These are phyloP conservation scores for Gyrodon lividus DNA, from an alignment of 768 basidiomycete species.

Conservation along the genomic window DNA sequence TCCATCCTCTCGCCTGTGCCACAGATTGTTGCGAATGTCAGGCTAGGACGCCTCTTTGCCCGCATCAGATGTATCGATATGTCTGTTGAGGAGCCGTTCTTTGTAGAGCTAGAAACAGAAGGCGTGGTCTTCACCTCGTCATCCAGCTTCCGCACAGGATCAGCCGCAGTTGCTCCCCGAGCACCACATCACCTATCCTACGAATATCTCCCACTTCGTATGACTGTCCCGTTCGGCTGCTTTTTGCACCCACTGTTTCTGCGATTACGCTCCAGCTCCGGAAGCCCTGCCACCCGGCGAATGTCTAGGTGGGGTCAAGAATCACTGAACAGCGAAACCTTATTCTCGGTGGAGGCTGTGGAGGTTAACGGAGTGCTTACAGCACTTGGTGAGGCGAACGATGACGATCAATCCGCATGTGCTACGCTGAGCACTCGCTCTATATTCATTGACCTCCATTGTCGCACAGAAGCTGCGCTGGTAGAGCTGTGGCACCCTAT, in stretches of 20 bases:
- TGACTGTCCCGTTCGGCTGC: constrained; percentile 42
- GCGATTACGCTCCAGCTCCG: constrained; percentile 43
- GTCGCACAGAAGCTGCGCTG: constrained; percentile 56
- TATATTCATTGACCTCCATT: constrained; percentile 43
- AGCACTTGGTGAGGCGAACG: constrained; percentile 50
- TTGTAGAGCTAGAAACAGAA: constrained; percentile 55
- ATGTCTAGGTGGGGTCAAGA: constrained; percentile 35
- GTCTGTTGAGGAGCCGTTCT: constrained; percentile 42
- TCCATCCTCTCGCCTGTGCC: constrained; percentile 44
- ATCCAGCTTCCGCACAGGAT: constrained; percentile 40
- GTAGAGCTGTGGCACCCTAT: constrained; percentile 67
- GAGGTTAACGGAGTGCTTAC: constrained; percentile 46
- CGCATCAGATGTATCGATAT: constrained; percentile 50
- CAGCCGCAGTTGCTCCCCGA: constrained; percentile 12
- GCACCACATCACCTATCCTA: constrained; percentile 20
- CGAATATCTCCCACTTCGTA: constrained; percentile 44
- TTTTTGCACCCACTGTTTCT: constrained; percentile 53
- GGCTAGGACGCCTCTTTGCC: constrained; percentile 48
- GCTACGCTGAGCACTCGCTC: constrained; percentile 45
- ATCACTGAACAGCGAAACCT: constrained; percentile 43
- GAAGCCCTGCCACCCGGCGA: constrained; percentile 22
- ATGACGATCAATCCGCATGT: constrained; percentile 38
- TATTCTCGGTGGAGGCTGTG: constrained; percentile 59
- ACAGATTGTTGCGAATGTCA: constrained; percentile 45
- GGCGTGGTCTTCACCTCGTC: constrained; percentile 45